These are phyloP conservation scores for Hippophae gyantsensis DNA, from an alignment of 306 rosid genomes.

Conservation along the genomic window DNA sequence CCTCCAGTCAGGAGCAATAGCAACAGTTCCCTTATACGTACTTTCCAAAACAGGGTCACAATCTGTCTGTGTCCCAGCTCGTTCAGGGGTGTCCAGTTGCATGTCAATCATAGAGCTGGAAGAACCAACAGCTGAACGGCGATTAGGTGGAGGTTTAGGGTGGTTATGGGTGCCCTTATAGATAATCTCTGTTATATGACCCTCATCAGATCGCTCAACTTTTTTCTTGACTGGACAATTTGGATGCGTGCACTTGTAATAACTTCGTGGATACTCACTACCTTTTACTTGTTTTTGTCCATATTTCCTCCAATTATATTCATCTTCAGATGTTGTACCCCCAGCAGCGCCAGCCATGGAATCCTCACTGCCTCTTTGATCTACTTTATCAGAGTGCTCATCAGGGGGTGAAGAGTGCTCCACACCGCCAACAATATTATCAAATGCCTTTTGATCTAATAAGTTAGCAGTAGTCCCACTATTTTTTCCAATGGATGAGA, in stretches of 20 bases:
- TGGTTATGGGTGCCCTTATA: conserved; percentile 93
- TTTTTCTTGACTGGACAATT: conserved; percentile 91
- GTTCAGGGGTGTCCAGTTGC: conserved; percentile 59
- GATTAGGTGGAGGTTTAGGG: conserved; percentile 64
- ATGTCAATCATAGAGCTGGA: conserved; percentile 41
- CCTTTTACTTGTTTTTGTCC: conserved; percentile 98
- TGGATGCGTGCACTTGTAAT: conserved; percentile 81
- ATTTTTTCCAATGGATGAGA: conserved; percentile 39
- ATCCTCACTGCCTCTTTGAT: conserved; percentile 49
- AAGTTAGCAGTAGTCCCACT: conserved; percentile 25
- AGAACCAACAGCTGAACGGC: conserved; percentile 61
- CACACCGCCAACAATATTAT: conserved; percentile 27
- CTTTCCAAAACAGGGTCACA: conserved; percentile 46
- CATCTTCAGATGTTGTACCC: conserved; percentile 69
- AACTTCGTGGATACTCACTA: conserved; percentile 90
- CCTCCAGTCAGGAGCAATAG: conserved; percentile 55
- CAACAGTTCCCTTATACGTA: conserved; percentile 39
- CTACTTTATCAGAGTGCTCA: conserved; percentile 65
- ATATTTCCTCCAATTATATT: conserved; percentile 91
- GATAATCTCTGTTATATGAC: conserved; percentile 87
- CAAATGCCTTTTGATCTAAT: conserved; percentile 39
- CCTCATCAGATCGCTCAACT: conserved; percentile 84
- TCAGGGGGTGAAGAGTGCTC: conserved; percentile 54
- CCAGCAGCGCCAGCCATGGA: conserved; percentile 45
- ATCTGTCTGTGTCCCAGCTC: conserved; percentile 47